Base-by-base conservation (phyloP, 2,329 filamentous ascomycete species). In the Ophioceras dolichostomum region DNA sequence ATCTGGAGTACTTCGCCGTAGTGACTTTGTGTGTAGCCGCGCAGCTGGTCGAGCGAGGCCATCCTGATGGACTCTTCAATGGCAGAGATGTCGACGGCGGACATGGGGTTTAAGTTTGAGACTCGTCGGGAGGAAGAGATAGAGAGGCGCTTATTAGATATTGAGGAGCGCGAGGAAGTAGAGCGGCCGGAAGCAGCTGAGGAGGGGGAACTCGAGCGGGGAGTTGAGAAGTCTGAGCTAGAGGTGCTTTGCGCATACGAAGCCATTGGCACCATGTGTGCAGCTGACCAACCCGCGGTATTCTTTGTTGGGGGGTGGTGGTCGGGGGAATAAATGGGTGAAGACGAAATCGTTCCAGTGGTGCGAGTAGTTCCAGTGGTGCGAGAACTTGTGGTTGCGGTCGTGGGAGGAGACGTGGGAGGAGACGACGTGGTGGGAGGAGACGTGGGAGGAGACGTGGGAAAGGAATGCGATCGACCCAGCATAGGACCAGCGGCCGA, bases 61-160 rank as follows among this genome's bases (percentile, higher is more conserved):
- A 71, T 67, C 51, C 70, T 75, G 68, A 79, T 73, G 45, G 65
- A 60, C 48, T 73, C 62, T 59, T 76, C 68, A 44, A 78, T 70
- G 46, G 68, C 65, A 31, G 60, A 45, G 41, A 76, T 59, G 54
- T 79, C 70, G 51, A 77, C 59, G 38, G 67, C 59, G 45, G 68
- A 67, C 61, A 74, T 64, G 45, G 70, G 70, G 50, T 75, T 72
- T 44, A 68, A 60, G 44, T 64, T 56, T 37, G 67, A 66, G 45
- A 70, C 61, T 41, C 65, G 64, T 46, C 68, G 63, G 50, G 61
- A 59, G 41, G 64, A 51, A 39, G 62, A 70, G 42, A 68, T 53
- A 49, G 66, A 68, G 46, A 66, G 57, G 49, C 62, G 65, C 58
- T 68, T 66, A 51, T 59, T 67, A 56, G 68, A 64, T 53, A 67